phyloP scores from a whole-genome alignment of 805 yeast species.

The Metschnikowia colocasiae region DNA sequence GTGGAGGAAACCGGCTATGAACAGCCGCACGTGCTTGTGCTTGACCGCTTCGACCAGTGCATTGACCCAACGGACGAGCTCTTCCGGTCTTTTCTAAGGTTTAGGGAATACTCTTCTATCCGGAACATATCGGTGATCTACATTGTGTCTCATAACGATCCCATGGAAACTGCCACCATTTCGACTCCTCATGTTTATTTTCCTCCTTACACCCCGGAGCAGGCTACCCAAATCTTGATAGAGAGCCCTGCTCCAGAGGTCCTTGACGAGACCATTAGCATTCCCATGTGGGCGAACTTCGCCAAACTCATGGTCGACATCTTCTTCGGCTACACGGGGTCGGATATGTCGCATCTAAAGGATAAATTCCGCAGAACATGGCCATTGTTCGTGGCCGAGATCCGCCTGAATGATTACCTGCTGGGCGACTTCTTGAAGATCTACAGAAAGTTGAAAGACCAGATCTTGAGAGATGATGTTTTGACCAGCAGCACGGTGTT shows the following conservation, averaged over 20 bases:
- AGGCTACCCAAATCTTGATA: constrained; percentile 35
- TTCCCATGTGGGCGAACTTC: constrained; percentile 40
- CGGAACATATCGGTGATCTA: constrained; percentile 36
- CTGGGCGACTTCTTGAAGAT: constrained; percentile 32
- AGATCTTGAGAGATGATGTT: constrained; percentile 29
- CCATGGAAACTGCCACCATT: constrained; percentile 34
- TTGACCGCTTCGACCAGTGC: constrained; percentile 47
- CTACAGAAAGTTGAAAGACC: constrained; percentile 28
- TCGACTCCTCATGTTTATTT: constrained; percentile 42
- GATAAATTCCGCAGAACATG: constrained; percentile 33
- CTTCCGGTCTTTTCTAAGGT: constrained; percentile 35
- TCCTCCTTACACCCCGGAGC: constrained; percentile 32
- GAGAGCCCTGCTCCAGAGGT: constrained; percentile 6
- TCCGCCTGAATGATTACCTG: constrained; percentile 20
- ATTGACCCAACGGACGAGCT: constrained; percentile 42
- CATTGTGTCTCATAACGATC: constrained; percentile 39
- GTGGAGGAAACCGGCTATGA: constrained; percentile 26
- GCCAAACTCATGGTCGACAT: constrained; percentile 44
- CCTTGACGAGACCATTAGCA: constrained; percentile 3
- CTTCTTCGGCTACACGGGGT: constrained; percentile 43
- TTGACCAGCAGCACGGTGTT: constrained; percentile 28
- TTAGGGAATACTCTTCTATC: constrained; percentile 41
- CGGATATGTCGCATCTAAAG: constrained; percentile 34
- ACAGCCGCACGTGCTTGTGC: constrained; percentile 40
- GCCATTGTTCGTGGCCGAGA: constrained; percentile 31